phyloP scores from a whole-genome alignment of 306 rosid species.

The Dryas octopetala region DNA sequence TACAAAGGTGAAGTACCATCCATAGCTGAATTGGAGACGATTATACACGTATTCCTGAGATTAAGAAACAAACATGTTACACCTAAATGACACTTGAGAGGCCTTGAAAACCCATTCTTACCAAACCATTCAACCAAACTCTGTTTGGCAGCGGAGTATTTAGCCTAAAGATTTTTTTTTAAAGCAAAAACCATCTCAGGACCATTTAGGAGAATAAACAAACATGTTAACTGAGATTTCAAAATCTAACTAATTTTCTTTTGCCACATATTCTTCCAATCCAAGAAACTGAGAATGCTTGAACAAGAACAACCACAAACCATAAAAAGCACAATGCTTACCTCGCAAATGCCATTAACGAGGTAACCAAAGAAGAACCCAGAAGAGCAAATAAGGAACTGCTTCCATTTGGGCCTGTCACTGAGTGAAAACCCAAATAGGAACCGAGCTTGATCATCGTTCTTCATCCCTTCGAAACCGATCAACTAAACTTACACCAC shows the following conservation, averaged over 20 bases:
- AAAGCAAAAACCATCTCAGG: too few species aligned
- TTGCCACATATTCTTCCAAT: too few species aligned
- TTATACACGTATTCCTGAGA: slow-evolving; percentile 63
- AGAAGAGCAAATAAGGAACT: slow-evolving; percentile 52
- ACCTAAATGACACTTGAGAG: not conserved
- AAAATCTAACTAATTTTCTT: too few species aligned
- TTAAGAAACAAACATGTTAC: not conserved
- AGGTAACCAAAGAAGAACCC: slow-evolving; percentile 70
- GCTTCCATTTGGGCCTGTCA: slow-evolving; percentile 50
- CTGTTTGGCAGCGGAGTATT: slow-evolving; percentile 6
- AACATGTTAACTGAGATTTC: too few species aligned
- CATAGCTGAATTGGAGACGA: slow-evolving; percentile 50
- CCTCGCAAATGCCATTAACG: slow-evolving; percentile 68
- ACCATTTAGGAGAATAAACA: too few species aligned
- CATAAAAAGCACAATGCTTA: not conserved
- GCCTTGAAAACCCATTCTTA: too few species aligned
- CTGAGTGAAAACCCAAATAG: slow-evolving; percentile 60
- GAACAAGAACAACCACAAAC: too few species aligned
- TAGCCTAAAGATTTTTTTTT: too few species aligned
- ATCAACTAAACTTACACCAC: not conserved
- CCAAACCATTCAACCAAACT: too few species aligned
- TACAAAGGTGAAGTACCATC: slow-evolving; percentile 70
- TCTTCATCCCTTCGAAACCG: slow-evolving; percentile 36
- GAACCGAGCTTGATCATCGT: slow-evolving; percentile 45
- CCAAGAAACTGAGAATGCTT: too few species aligned